Evolutionary conservation across 2,329 filamentous ascomycete species (phyloP).

Genomic region (Fusarium stilboides): DNA sequence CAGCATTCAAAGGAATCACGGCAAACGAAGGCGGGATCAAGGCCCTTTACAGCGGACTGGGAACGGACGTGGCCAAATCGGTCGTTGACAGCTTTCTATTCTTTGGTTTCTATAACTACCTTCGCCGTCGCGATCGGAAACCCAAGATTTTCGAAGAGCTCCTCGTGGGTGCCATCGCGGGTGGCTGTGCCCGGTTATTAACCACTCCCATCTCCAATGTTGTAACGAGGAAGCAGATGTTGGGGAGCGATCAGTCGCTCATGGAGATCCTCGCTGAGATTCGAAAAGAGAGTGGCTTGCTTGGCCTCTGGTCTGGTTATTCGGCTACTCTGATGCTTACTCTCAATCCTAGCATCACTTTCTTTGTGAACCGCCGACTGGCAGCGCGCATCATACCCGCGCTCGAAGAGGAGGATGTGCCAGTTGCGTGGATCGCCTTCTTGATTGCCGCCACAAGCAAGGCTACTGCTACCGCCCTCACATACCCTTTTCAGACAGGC

Average conservation of each 20-base stretch:
- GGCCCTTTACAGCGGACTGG: constrained; percentile 79
- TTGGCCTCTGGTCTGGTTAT: constrained; percentile 91
- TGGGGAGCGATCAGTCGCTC: constrained; percentile 61
- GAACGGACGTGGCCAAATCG: constrained; percentile 76
- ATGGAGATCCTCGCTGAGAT: constrained; percentile 76
- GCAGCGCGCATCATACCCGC: constrained; percentile 71
- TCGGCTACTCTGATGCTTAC: constrained; percentile 85
- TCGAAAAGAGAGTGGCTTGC: constrained; percentile 76
- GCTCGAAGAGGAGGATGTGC: constrained; percentile 60
- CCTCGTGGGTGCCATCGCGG: constrained; percentile 79
- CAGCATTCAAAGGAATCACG: constrained; percentile 81
- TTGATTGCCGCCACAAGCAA: constrained; percentile 82
- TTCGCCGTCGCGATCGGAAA: constrained; percentile 58
- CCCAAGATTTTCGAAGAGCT: constrained; percentile 81
- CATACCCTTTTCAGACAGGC: constrained; percentile 90
- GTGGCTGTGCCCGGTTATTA: constrained; percentile 80
- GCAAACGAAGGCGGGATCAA: constrained; percentile 76
- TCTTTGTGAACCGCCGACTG: constrained; percentile 83
- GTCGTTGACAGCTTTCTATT: constrained; percentile 86
- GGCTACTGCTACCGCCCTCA: constrained; percentile 80
- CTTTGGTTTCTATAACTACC: constrained; percentile 82
- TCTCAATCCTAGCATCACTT: constrained; percentile 88
- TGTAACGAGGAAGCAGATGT: constrained; percentile 85
- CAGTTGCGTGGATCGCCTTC: constrained; percentile 60
- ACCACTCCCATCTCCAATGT: constrained; percentile 88